Percentiles rank a stretch among this genome's conserved stretches.
phyloP scores from a whole-genome alignment of 305 asterid genomes.

The Solanum hybrid region DNA sequence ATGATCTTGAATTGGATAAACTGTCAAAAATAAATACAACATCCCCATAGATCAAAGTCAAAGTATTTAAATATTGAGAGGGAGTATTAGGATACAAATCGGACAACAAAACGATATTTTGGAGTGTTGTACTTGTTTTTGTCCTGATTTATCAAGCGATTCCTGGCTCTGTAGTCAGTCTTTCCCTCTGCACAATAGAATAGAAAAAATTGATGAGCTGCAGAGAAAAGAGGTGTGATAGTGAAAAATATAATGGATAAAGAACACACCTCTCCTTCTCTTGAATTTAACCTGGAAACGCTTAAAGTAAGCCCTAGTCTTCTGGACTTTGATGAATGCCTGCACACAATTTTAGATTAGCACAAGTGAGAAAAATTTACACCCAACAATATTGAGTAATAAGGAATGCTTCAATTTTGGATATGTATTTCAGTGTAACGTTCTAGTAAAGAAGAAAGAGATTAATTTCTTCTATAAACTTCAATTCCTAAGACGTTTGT shows the following conservation, averaged over 20 bases:
- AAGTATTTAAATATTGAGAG: background rate
- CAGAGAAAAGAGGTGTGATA: background rate
- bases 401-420: background rate
- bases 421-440: background rate
- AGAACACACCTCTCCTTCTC: constrained; percentile 65
- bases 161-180: constrained; percentile 87
- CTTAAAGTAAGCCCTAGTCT: constrained; percentile 70
- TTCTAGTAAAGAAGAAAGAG: background rate
- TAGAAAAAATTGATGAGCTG: background rate
- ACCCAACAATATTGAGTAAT: background rate
- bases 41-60: background rate
- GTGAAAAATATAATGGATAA: background rate
- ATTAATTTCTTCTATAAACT: background rate
- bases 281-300: constrained; percentile 80
- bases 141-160: constrained; percentile 82
- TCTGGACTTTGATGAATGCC: constrained; percentile 72
- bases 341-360: background rate
- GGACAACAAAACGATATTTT: constrained; percentile 70
- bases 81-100: constrained; percentile 60
- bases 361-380: background rate
- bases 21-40: background rate
- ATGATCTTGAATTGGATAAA: background rate
- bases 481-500: background rate
- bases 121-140: constrained; percentile 87
- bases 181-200: constrained; percentile 54